These are phyloP conservation scores for Trichophyton verrucosum DNA, from an alignment of 2,329 filamentous ascomycete species.

Conservation along the genomic window DNA sequence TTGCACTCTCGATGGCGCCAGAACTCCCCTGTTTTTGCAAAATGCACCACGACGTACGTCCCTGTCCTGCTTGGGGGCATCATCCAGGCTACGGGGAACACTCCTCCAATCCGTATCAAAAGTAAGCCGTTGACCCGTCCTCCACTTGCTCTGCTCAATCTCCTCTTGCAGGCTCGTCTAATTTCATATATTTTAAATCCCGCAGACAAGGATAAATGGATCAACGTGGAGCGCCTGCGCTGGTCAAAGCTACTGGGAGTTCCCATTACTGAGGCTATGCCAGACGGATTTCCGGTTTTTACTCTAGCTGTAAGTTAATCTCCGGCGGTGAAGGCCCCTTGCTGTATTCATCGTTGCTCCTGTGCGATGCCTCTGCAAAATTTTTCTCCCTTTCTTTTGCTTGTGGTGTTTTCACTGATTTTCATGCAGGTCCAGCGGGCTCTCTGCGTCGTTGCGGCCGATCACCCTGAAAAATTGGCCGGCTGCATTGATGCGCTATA, in stretches of 20 bases:
- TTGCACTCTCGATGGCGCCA: conserved; percentile 17
- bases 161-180: neutral
- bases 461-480: conserved; percentile 28
- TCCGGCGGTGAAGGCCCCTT: neutral
- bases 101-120: conserved; percentile 43
- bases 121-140: conserved; percentile 28
- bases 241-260: conserved; percentile 44
- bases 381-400: neutral
- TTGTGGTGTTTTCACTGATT: neutral
- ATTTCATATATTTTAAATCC: neutral
- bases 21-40: conserved; percentile 45
- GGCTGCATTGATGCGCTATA: conserved; percentile 38
- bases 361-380: neutral
- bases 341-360: too few species aligned
- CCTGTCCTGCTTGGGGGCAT: conserved; percentile 50
- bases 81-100: conserved; percentile 45
- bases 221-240: conserved; percentile 40
- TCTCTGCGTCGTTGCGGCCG: conserved; percentile 36
- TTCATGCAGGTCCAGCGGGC: conserved; percentile 35
- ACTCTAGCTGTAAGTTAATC: conserved; percentile 31
- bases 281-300: conserved; percentile 42
- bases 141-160: neutral
- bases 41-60: conserved; percentile 43
- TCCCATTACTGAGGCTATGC: conserved; percentile 36
- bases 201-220: conserved; percentile 49